Percentiles rank a stretch among this genome's conserved stretches.
Evolutionary conservation across 139 green algal species (phyloP).

Genomic region (Auxenochlorella pyrenoidosa): DNA sequence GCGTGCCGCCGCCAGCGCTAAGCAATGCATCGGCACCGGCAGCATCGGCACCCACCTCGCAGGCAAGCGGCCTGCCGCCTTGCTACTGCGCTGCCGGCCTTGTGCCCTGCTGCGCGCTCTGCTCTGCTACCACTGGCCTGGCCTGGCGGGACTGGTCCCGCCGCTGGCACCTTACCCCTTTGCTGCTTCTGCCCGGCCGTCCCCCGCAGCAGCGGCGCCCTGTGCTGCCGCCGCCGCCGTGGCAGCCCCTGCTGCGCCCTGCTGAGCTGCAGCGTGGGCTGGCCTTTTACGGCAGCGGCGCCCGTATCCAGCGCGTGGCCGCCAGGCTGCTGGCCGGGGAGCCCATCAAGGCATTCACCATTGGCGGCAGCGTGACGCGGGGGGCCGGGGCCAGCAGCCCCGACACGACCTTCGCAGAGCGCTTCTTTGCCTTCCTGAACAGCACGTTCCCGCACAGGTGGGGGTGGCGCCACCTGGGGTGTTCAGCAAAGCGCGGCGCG

Average conservation of each 20-base stretch:
- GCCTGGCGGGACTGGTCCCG: too few relatives aligned
- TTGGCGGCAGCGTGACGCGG: not conserved
- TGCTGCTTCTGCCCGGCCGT: too few relatives aligned
- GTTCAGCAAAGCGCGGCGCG: too few relatives aligned
- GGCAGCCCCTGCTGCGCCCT: not conserved
- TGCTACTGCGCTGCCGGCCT: too few relatives aligned
- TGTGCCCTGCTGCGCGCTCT: too few relatives aligned
- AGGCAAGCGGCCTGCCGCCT: too few relatives aligned
- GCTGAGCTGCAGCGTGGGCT: not conserved
- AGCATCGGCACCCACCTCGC: too few relatives aligned
- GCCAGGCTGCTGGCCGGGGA: not conserved
- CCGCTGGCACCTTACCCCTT: too few relatives aligned
- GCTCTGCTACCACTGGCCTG: too few relatives aligned
- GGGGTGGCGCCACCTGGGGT: not conserved
- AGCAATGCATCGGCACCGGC: too few relatives aligned
- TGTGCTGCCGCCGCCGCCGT: not conserved
- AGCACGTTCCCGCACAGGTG: constrained; percentile 9
- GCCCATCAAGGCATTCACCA: constrained; percentile 4
- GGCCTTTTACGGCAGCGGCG: constrained; percentile 3
- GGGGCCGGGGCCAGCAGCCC: not conserved
- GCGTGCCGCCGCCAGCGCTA: too few relatives aligned
- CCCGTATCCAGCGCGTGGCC: not conserved
- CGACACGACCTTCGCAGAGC: not conserved
- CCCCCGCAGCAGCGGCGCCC: too few relatives aligned
- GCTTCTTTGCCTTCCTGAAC: constrained; percentile 8